Evolutionary conservation across 2,329 filamentous ascomycete genomes (phyloP).

Genomic region (Fusarium drepaniforme): DNA sequence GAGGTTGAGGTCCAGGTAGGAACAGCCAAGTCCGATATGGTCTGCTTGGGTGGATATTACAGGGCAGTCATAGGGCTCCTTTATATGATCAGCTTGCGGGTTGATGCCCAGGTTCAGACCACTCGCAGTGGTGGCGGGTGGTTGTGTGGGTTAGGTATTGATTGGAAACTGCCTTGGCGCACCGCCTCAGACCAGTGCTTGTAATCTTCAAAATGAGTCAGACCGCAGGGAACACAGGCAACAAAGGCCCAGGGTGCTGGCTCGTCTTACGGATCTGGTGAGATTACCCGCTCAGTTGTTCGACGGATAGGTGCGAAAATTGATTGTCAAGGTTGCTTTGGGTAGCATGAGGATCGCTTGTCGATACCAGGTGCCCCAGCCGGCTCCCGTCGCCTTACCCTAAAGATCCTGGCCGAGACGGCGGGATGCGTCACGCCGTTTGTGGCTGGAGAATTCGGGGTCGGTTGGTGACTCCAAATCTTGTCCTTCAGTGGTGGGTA

Average conservation of each 20-base stretch:
- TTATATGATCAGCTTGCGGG: slow-evolving; percentile 15
- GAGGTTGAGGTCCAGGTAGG: not conserved
- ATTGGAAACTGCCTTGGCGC: slow-evolving; percentile 42
- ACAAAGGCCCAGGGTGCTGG: not conserved
- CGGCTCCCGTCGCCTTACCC: slow-evolving; percentile 22
- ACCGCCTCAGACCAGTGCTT: slow-evolving; percentile 38
- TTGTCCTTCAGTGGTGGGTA: not conserved
- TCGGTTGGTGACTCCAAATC: not conserved
- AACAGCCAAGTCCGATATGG: not conserved
- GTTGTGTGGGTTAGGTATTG: slow-evolving; percentile 23
- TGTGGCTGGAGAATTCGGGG: not conserved
- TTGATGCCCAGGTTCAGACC: slow-evolving; percentile 5
- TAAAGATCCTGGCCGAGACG: slow-evolving; percentile 11
- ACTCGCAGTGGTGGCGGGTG: slow-evolving; percentile 25
- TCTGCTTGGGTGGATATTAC: not conserved
- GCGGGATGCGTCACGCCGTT: slow-evolving; percentile 21
- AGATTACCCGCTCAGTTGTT: not conserved
- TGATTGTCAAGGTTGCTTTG: not conserved
- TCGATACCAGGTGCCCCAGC: not conserved
- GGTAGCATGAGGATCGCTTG: not conserved
- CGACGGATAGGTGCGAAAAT: not conserved
- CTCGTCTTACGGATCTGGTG: not conserved
- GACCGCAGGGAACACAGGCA: slow-evolving; percentile 18
- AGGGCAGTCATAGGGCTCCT: not conserved
- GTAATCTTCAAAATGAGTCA: slow-evolving; percentile 34